Percentiles rank a stretch among this genome's conserved stretches.
Conservation (phyloP, 495 filamentous ascomycete genomes). For the Aspergillus hancockii region DNA sequence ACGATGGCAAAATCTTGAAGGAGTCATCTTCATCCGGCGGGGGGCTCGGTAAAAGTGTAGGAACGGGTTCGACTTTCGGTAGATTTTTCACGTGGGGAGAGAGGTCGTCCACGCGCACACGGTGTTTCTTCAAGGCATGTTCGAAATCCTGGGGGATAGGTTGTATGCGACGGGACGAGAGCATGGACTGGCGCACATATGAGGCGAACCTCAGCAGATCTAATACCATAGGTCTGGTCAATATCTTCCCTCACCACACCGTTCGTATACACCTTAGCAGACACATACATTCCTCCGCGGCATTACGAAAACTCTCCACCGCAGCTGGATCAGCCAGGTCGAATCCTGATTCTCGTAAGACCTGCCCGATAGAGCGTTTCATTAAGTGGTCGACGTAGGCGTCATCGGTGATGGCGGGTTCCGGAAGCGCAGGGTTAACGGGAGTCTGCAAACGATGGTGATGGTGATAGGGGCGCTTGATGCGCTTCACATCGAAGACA, state of each 20-base stretch:
- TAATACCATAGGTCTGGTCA: conserved; percentile 31
- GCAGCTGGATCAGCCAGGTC: conserved; percentile 56
- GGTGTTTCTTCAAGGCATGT: conserved; percentile 52
- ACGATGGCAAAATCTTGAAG: conserved; percentile 42
- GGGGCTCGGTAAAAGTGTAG: conserved; percentile 46
- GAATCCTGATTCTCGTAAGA: conserved; percentile 58
- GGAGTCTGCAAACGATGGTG: conserved; percentile 43
- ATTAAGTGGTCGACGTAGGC: conserved; percentile 53
- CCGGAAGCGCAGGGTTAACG: conserved; percentile 27
- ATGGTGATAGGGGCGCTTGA: conserved; percentile 48
- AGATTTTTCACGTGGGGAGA: conserved; percentile 39
- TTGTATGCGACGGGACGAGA: conserved; percentile 56
- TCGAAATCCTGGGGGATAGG: conserved; percentile 71
- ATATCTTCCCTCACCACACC: conserved; percentile 7
- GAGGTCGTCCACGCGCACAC: conserved; percentile 40
- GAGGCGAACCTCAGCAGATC: conserved; percentile 60
- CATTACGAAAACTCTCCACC: conserved; percentile 56
- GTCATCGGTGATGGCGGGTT: conserved; percentile 46
- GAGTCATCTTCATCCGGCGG: conserved; percentile 47
- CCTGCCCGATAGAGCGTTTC: conserved; percentile 54
- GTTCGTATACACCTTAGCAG: conserved; percentile 8
- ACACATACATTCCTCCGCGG: conserved; percentile 64
- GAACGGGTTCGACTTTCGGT: conserved; percentile 30
- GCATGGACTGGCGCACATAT: conserved; percentile 62
- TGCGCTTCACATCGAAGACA: conserved; percentile 37